Evolutionary conservation across 1,284 basidiomycete species (phyloP), one percentile per base, ranked within the genome.

Genomic region (Violaceomyces palustris): DNA sequence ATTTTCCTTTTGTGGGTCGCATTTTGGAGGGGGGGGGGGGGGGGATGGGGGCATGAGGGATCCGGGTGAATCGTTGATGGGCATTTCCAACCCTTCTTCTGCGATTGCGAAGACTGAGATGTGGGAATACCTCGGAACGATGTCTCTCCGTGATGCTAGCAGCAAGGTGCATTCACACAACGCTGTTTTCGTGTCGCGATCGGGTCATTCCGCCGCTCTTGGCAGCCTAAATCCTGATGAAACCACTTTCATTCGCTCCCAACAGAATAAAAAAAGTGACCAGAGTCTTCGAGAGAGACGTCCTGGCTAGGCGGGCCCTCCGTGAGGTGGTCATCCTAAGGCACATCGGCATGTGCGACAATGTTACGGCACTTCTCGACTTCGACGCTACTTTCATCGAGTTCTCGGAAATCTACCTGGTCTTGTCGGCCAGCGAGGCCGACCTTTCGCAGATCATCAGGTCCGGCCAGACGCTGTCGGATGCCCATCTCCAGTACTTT

Each of bases 381-480:
- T 71, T 73, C 45, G 70, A 73, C 44, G 58, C 67, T 21, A 56
- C 60, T n/a, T 73, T 73, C 27, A 61, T 72, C 49, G 67, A 73
- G 38, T 70, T 73, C 42, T 64, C 60, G 44, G 70, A 73, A 35
- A 64, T 71, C 42, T 73, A 73, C 43, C 55, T 73, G 15, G 50
- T 68, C 11, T 52, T 73, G 10, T 59, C 52, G 8, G 70, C 70
- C 2, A 65, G 61, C 45, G 70, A 73, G 31, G 69, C 70, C 12
- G 70, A 73, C 39, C 57, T 73, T 2, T 65, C 58, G 4, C 70
- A 72, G 33, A 72, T 73, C 37, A 68, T 73, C 29, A 58, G 65
- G 6, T 72, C 69, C 3, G 57, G 61, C 2, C 70, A 73, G 45
- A 34, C 46, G 6, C 57, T 73, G 11, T 67, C 69, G 2, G 67